Evolutionary conservation across 192 early-diverging fungal genomes (phyloP).

Genomic region (Pilobolus umbonatus): DNA sequence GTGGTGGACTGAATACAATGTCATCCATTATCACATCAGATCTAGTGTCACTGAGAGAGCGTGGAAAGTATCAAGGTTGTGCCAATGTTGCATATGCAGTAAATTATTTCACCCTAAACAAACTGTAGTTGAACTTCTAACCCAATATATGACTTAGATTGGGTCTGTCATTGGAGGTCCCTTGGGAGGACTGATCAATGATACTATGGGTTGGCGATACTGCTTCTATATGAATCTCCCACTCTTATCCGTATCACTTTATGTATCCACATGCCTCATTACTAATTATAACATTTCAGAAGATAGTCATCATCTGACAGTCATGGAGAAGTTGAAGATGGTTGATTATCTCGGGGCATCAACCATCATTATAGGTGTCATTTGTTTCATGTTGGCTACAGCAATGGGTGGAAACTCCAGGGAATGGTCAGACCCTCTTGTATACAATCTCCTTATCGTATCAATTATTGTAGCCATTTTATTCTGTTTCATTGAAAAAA

Average conservation of each 20-base stretch:
- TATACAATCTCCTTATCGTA: constrained; percentile 39
- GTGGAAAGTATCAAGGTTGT: constrained; percentile 56
- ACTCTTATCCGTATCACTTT: constrained; percentile 43
- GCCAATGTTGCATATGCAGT: constrained; percentile 26
- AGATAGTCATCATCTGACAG: not conserved
- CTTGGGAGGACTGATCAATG: constrained; percentile 55
- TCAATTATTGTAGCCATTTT: constrained; percentile 23
- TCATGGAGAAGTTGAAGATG: constrained; percentile 36
- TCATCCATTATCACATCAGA: constrained; percentile 73
- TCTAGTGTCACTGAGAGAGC: constrained; percentile 59
- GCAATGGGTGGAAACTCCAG: constrained; percentile 51
- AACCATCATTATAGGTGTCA: constrained; percentile 36
- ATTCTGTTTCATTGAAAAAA: constrained; percentile 55
- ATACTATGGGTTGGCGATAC: constrained; percentile 48
- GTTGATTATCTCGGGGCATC: constrained; percentile 49
- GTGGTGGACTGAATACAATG: constrained; percentile 53
- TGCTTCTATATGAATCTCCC: constrained; percentile 79
- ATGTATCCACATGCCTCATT: constrained; percentile 39
- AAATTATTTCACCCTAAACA: not conserved
- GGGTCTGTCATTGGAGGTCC: constrained; percentile 65
- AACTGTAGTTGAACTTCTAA: not conserved
- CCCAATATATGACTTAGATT: not conserved
- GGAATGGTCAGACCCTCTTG: constrained; percentile 45
- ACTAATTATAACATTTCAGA: constrained; percentile 34
- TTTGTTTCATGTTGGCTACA: constrained; percentile 44